Base-by-base conservation (phyloP, 2,329 filamentous ascomycete genomes). In the Dothiorella sarmentorum region DNA sequence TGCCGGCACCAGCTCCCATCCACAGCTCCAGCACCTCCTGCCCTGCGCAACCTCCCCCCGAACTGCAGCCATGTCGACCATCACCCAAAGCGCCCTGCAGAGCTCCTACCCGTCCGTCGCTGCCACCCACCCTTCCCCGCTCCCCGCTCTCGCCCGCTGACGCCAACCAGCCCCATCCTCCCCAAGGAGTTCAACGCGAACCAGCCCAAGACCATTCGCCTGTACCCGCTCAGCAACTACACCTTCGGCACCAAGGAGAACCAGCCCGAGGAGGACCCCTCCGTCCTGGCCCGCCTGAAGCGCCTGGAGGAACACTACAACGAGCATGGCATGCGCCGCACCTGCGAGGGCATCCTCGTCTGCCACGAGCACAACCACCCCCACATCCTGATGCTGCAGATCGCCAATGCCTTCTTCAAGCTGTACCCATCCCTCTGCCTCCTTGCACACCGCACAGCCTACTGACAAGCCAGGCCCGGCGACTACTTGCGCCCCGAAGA, bases 341-440 rank as follows among this genome's bases (percentile, higher is more conserved):
- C 94, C 17, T 97, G 93, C 75, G 94, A 99, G 78, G 94, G 92
- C 67, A 91, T 99, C 67, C 83, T 99, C 47, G 91, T 99, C 66
- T 99, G 94, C 78, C 94, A 99, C 74, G 94, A 99, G 77, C 93
- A 97, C 80, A 97, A 97, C 77, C 94, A 97, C 75, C 94, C 94
- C 13, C 94, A 99, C 75, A 96, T 99, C 63, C 80, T 99, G 65
- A 97, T 99, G 94, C 83, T 99, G 63, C 94, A 99, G 81, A 99
- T 99, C 69, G 94, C 94, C 56, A 99, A 99, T 74, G 93, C 94
- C 22, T 99, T 99, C 79, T 99, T 99, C 81, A 99, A 99, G 79
- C 84, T 99, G 73, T 86, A 76, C 15, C 79, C 69, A 10, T 7
- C 2, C 2, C 10, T 13, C 56, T 3, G 26, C n/a, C 15, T 13